phyloP scores from a whole-genome alignment of 345 rosid species.

The Corchorus capsularis region DNA sequence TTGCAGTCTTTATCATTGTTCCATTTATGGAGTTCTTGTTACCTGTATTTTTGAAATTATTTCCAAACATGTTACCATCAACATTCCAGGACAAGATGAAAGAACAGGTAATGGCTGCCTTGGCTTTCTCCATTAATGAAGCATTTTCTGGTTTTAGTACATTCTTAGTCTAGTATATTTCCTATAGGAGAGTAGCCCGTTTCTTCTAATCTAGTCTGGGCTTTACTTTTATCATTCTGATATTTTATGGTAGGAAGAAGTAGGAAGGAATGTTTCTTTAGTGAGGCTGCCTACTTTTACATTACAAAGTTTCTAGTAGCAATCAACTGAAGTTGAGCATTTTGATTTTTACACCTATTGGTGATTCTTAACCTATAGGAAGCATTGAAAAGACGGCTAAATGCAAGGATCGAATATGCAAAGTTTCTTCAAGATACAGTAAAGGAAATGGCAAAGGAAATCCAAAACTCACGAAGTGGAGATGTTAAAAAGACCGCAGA shows the following conservation, averaged over 20 bases:
- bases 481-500: slow-evolving; percentile 86
- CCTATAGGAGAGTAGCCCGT: background rate
- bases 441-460: slow-evolving; percentile 99
- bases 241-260: background rate
- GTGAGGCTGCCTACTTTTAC: background rate
- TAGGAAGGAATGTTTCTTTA: too few species aligned
- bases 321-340: slow-evolving; percentile 10
- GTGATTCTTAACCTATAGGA: slow-evolving; percentile 57
- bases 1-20: slow-evolving; percentile 88
- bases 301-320: background rate
- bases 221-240: background rate
- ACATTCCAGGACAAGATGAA: slow-evolving; percentile 99
- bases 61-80: slow-evolving; percentile 97
- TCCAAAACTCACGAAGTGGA: slow-evolving; percentile 84
- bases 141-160: background rate
- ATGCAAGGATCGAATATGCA: slow-evolving; percentile 94
- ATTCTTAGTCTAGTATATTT: background rate
- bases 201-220: background rate
- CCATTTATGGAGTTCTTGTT: slow-evolving; percentile 98
- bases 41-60: slow-evolving; percentile 81
- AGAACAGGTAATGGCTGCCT: slow-evolving; percentile 68
- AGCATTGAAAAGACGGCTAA: slow-evolving; percentile 77
- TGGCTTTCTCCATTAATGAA: background rate
- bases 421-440: slow-evolving; percentile 98
- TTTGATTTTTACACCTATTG: slow-evolving; percentile 12